Conservation (phyloP, 176 grass and related monocot genomes). For the Pharus latifolius region DNA sequence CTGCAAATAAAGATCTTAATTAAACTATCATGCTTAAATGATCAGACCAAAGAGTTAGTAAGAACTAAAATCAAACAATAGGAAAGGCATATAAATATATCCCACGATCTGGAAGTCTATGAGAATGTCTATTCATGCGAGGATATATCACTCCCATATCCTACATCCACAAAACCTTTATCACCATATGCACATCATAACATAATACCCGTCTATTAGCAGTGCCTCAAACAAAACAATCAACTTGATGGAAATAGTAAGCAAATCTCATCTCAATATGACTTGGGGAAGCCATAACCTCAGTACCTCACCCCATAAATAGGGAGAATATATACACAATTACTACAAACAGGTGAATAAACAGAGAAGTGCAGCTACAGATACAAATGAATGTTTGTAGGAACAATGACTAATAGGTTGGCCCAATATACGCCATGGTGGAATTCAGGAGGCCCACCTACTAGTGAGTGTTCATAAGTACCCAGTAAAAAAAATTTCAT, state of each 20-base stretch:
- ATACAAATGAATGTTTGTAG: too few species aligned
- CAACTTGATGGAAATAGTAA: too few species aligned
- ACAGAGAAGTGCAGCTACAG: too few species aligned
- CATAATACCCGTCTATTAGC: not conserved
- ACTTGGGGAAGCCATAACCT: too few species aligned
- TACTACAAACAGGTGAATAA: constrained; percentile 8
- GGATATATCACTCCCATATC: not conserved
- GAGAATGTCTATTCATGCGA: not conserved
- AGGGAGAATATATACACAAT: not conserved
- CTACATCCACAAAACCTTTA: not conserved
- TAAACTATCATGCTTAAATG: constrained; percentile 2
- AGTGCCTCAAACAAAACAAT: too few species aligned
- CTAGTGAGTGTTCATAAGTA: too few species aligned
- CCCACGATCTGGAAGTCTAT: constrained; percentile 1
- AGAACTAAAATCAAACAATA: constrained; percentile 10
- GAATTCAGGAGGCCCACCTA: too few species aligned
- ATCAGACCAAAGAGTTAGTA: not conserved
- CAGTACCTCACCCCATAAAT: too few species aligned
- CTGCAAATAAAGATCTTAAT: constrained; percentile 48
- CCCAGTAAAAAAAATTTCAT: too few species aligned
- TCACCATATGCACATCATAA: not conserved
- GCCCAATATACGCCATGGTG: too few species aligned
- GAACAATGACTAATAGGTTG: too few species aligned
- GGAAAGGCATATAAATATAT: not conserved
- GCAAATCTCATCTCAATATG: too few species aligned